Percentiles rank a stretch among this genome's conserved stretches.
Evolutionary conservation across 169 alveolate genomes (phyloP).

Genomic region (Amoebophrya sp.): DNA sequence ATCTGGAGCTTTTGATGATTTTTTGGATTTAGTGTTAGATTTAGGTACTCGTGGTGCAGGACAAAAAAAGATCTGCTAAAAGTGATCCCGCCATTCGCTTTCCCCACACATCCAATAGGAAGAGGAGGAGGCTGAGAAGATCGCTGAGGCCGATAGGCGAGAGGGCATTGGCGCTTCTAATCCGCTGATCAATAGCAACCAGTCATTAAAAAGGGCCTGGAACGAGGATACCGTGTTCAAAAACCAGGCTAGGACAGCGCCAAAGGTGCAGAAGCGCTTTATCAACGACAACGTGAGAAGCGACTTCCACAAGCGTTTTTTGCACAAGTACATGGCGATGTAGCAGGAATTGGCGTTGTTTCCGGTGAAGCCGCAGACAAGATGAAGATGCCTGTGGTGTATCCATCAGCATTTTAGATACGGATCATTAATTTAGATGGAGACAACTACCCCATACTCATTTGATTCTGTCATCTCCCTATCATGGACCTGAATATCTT

Average conservation of each 20-base stretch:
- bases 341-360: too few relatives aligned
- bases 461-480: too few relatives aligned
- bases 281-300: constrained; percentile 80
- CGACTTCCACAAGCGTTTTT: constrained; percentile 73
- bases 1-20: too few relatives aligned
- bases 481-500: too few relatives aligned
- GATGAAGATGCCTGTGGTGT: too few relatives aligned
- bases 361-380: not conserved
- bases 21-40: too few relatives aligned
- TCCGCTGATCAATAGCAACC: constrained; percentile 52
- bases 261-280: constrained; percentile 67
- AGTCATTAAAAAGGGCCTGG: constrained; percentile 68
- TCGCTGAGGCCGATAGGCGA: constrained; percentile 49
- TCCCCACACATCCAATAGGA: constrained; percentile 55
- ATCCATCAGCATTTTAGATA: too few relatives aligned
- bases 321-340: constrained; percentile 58
- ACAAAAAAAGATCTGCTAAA: too few relatives aligned
- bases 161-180: constrained; percentile 56
- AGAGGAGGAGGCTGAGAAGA: constrained; percentile 55
- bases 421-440: too few relatives aligned
- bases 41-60: too few relatives aligned
- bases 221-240: constrained; percentile 75
- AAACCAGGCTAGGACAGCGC: constrained; percentile 65
- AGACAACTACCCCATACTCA: too few relatives aligned
- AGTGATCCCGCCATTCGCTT: too few relatives aligned